phyloP scores from a whole-genome alignment of 768 basidiomycete species.

The Guyanaporus albipodus region DNA sequence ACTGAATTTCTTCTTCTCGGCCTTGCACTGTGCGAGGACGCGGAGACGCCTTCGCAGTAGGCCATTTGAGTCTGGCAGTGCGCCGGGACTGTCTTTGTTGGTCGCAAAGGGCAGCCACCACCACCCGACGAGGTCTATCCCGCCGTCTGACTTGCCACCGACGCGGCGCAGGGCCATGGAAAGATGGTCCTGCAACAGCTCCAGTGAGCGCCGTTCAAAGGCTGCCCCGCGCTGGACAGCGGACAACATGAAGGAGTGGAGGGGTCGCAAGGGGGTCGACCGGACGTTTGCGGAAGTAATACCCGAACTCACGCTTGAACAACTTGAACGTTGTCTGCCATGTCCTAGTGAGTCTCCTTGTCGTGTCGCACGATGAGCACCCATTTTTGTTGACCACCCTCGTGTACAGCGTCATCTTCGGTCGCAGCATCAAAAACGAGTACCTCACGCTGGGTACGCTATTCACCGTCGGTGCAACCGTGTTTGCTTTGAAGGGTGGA shows the following conservation, averaged over 20 bases:
- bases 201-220: constrained; percentile 70
- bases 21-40: constrained; percentile 88
- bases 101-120: constrained; percentile 71
- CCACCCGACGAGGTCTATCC: constrained; percentile 86
- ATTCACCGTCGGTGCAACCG: constrained; percentile 50
- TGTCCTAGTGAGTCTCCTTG: constrained; percentile 42
- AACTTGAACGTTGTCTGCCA: too few relatives aligned
- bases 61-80: constrained; percentile 15
- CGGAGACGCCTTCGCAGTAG: constrained; percentile 53
- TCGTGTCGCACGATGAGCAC: not conserved
- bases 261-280: too few relatives aligned
- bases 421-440: constrained; percentile 78
- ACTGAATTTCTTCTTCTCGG: constrained; percentile 74
- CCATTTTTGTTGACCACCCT: constrained; percentile 2
- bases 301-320: too few relatives aligned
- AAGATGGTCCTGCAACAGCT: constrained; percentile 55
- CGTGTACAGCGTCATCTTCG: constrained; percentile 60
- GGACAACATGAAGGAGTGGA: constrained; percentile 38
- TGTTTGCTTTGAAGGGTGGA: constrained; percentile 52
- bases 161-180: constrained; percentile 79
- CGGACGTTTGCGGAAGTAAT: too few relatives aligned
- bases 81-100: not conserved
- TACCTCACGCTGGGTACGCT: constrained; percentile 72
- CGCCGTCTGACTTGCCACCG: constrained; percentile 87
- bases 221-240: constrained; percentile 64